Base-by-base conservation (phyloP, 495 filamentous ascomycete genomes). In the Penicillium paxilli region DNA sequence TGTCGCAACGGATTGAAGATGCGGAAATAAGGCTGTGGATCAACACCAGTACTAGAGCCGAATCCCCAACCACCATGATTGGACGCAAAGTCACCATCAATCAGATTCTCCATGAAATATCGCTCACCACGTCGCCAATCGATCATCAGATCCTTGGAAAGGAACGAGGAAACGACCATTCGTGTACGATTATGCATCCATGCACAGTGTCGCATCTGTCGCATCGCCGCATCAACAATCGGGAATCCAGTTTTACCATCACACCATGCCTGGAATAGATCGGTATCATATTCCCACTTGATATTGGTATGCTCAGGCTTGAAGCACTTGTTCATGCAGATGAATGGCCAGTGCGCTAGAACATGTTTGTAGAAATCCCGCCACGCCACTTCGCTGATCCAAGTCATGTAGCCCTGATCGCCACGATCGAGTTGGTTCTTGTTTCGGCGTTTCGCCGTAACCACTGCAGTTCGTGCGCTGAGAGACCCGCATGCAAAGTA, bases 31-130 rank as follows among this genome's bases (percentile, higher is more conserved):
- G 92, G 91, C 71, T 96, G 91, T 2, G 92, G 90, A 67, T 96
- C 92, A 0, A 93, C 91, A 11, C 92, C 92, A 1, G 89, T 88
- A 10, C 80, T 85, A 0, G 87, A 84, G 14, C 81, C 80, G 66
- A 92, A 96, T 0, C 92, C 92, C 92, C 92, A 96, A 0, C 92
- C 92, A 20, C 92, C 90, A 62, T 93, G 93, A 61, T 97, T 97
- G 33, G 83, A 88, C 1, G 91, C 90, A 65, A 96, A 96, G 67
- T 96, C 92, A 10, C 92, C 92, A 66, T 96, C 92, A 51, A 97
- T 84, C 5, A 96, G 78, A 47, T 90, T 78, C 60, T 88, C 83
- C 88, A 95, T 96, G 75, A 96, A 96, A 65, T 87, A 93, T 12
- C 77, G 78, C 74, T 97, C 92, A 9, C 92, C 92, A 63, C 90